Percentiles rank a stretch among this genome's conserved stretches.
Conservation (phyloP, 805 yeast genomes). For the Nakazawaea ambrosiae region DNA sequence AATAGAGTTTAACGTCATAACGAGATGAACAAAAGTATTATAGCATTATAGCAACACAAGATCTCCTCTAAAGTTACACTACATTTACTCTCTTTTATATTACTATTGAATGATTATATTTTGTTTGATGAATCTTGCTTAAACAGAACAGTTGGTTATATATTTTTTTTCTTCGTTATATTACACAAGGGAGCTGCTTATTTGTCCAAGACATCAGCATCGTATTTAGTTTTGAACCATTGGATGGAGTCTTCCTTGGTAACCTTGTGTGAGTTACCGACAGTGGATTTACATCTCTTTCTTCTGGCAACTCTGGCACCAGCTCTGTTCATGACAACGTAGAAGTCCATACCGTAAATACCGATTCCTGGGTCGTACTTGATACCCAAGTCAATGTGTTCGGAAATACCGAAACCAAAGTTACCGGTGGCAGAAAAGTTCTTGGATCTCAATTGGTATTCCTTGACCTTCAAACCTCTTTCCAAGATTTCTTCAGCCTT, state of each 20-base stretch:
- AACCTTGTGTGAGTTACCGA: slow-evolving; percentile 92
- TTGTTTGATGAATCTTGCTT: too few species aligned
- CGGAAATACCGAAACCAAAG: slow-evolving; percentile 99
- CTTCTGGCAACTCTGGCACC: slow-evolving; percentile 98
- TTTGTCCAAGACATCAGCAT: slow-evolving; percentile 92
- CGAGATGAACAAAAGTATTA: too few species aligned
- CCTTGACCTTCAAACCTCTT: slow-evolving; percentile 99
- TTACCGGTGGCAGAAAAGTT: slow-evolving; percentile 99
- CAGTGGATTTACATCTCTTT: slow-evolving; percentile 85
- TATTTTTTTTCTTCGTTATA: too few species aligned
- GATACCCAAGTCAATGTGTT: slow-evolving; percentile 99
- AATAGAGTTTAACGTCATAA: too few species aligned
- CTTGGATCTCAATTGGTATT: slow-evolving; percentile 89
- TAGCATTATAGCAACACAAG: too few species aligned
- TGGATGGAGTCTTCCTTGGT: slow-evolving; percentile 88
- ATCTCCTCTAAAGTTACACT: too few species aligned
- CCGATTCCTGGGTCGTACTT: slow-evolving; percentile 99
- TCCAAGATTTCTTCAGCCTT: slow-evolving; percentile 99
- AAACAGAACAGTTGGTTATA: too few species aligned
- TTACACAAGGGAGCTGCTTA: slow-evolving; percentile 26
- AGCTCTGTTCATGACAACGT: slow-evolving; percentile 98
- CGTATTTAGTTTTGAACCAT: slow-evolving; percentile 99
- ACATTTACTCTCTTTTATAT: too few species aligned
- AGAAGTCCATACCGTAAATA: slow-evolving; percentile 99
- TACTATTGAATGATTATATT: too few species aligned